Conservation (phyloP, 345 rosid genomes). For the Bruguiera gymnorhiza region DNA sequence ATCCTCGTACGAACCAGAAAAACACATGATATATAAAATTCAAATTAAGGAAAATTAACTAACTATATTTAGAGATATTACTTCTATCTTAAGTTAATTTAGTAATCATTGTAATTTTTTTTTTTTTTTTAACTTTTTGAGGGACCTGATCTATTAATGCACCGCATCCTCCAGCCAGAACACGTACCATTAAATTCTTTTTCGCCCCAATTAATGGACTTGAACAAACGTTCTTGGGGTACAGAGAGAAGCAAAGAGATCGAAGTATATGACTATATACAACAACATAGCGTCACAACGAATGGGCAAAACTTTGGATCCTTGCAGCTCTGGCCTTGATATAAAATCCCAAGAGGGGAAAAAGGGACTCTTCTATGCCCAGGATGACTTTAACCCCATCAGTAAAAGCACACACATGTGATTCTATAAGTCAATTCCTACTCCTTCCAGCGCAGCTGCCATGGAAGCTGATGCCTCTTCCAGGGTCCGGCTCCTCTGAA, state of each 20-base stretch:
- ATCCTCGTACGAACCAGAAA: too few relatives aligned
- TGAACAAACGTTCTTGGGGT: constrained; percentile 15
- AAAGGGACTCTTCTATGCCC: background rate
- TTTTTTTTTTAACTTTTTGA: too few relatives aligned
- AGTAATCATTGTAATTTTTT: too few relatives aligned
- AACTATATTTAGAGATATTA: too few relatives aligned
- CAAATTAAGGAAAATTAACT: too few relatives aligned
- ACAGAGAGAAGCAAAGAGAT: constrained; percentile 16
- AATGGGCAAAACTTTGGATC: constrained; percentile 14
- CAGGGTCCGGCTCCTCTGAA: constrained; percentile 79
- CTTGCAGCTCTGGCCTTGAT: too few relatives aligned
- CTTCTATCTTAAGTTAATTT: too few relatives aligned
- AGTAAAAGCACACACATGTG: background rate
- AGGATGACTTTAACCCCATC: background rate
- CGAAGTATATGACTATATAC: constrained; percentile 17
- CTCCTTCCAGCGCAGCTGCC: constrained; percentile 80
- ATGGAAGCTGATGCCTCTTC: constrained; percentile 97
- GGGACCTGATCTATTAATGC: too few relatives aligned
- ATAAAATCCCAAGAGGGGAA: too few relatives aligned
- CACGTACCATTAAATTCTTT: too few relatives aligned
- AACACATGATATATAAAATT: too few relatives aligned
- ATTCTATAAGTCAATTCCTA: constrained; percentile 42
- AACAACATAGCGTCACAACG: constrained; percentile 26
- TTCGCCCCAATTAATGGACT: constrained; percentile 10
- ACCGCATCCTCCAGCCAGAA: too few relatives aligned